Base-by-base conservation (phyloP, 2,329 filamentous ascomycete genomes). In the Paraphaeosphaeria sporulosa region DNA sequence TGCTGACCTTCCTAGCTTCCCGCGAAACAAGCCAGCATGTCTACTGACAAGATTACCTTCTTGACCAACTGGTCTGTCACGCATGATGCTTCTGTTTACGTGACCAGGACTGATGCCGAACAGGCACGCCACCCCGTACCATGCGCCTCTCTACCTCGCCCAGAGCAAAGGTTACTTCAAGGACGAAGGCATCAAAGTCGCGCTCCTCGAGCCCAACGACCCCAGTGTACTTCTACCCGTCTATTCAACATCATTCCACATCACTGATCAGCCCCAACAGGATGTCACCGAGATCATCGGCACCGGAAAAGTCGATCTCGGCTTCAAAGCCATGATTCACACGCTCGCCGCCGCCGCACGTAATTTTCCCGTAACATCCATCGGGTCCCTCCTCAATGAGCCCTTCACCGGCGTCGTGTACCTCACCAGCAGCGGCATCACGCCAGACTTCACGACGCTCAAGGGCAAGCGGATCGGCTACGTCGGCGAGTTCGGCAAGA, bases 311-410 rank as follows among this genome's bases (percentile, higher is more conserved):
- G 46, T 48, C 15, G 46, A 48, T 48, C 46, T 48, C 46, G 46
- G 46, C 46, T 48, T 48, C 46, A 48, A 48, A 32, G 46, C 46
- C 30, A 48, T 48, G 46, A 48, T 48, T 15, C 46, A 48, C n/a
- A 48, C 46, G 7, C 46, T 48, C 17, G 46, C 46, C 15, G 46
- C 23, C 25, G 25, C 46, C 17, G 46, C 46, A 4, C 46, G 46
- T 8, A 15, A 15, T 2, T 48, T 48, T 15, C 46, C 46, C 25
- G 46, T 48, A 15, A 27, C 25, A 8, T 48, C 46, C 13, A 30
- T 48, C 17, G 46, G 46, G 5, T 48, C 46, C 23, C 25, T 48
- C 9, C 30, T 48, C 15, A 32, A 48, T 13, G 46, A 48, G 25
- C 46, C 46, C 25, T 48, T 48, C 25, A 48, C 46, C n/a, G 46